phyloP scores from a whole-genome alignment of 225 moss, liverwort and hornwort species.

The Asterella californica region DNA sequence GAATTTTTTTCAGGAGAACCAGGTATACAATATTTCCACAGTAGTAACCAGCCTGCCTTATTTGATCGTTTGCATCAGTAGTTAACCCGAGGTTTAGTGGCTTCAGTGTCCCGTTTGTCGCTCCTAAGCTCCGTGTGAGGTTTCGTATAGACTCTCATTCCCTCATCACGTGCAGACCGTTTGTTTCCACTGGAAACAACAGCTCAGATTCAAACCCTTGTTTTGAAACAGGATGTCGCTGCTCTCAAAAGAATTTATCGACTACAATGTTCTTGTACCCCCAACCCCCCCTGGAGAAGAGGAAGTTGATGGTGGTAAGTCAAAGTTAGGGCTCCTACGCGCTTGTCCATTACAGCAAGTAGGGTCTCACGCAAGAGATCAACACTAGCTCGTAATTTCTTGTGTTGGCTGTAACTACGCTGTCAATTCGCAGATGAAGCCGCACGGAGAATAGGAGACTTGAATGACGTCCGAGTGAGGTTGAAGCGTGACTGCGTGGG shows the following conservation, averaged over 20 bases:
- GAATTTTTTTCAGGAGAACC: slow-evolving; percentile 69
- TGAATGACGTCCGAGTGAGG: slow-evolving; percentile 63
- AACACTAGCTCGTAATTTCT: background rate
- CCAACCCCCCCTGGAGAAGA: slow-evolving; percentile 6
- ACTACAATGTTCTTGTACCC: slow-evolving; percentile 85
- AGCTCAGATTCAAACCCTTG: background rate
- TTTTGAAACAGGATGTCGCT: slow-evolving; percentile 50
- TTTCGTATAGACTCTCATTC: background rate
- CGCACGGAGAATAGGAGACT: slow-evolving; percentile 60
- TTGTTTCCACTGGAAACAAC: background rate
- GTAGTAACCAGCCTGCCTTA: background rate
- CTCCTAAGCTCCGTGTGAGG: background rate
- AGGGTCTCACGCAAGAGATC: background rate
- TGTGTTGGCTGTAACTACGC: background rate
- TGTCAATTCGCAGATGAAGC: slow-evolving; percentile 20
- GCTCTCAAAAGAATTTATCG: slow-evolving; percentile 61
- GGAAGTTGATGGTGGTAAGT: slow-evolving; percentile 11
- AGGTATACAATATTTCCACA: slow-evolving; percentile 29
- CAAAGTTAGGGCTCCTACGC: background rate
- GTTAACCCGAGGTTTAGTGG: background rate
- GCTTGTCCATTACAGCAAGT: background rate
- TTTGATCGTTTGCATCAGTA: background rate
- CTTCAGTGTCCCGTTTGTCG: background rate
- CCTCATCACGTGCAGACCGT: background rate
- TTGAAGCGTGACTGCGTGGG: slow-evolving; percentile 89